Conservation (phyloP, 352 stramenopile genomes). For the Globisporangium alternatum region DNA sequence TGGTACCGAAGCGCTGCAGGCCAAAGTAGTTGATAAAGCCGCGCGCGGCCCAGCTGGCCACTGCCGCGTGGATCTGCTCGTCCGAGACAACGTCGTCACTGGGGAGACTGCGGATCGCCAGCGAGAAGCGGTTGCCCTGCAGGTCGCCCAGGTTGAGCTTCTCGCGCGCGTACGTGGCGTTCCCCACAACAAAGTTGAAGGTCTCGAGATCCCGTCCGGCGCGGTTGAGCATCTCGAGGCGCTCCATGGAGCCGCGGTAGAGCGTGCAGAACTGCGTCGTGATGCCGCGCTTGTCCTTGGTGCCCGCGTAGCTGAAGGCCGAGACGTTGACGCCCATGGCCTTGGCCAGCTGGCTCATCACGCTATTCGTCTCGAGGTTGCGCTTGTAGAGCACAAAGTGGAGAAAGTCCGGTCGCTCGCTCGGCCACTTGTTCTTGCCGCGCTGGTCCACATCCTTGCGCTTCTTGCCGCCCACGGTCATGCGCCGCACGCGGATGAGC, state of each 20-base stretch:
- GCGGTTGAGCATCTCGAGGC: constrained; percentile 77
- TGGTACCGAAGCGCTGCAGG: constrained; percentile 95
- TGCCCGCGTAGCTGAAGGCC: constrained; percentile 91
- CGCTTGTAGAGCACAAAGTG: constrained; percentile 97
- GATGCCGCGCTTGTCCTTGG: constrained; percentile 96
- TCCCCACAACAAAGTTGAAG: constrained; percentile 92
- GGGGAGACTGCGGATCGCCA: constrained; percentile 92
- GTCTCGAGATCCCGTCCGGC: constrained; percentile 58
- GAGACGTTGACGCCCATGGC: constrained; percentile 62
- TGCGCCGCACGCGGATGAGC: constrained; percentile 76
- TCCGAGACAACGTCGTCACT: constrained; percentile 49
- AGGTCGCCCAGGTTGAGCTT: constrained; percentile 93
- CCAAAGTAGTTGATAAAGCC: constrained; percentile 99
- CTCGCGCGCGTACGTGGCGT: constrained; percentile 88
- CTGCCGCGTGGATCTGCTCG: constrained; percentile 53
- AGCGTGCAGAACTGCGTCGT: constrained; percentile 95
- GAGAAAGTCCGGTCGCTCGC: constrained; percentile 86
- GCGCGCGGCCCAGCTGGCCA: constrained; percentile 63
- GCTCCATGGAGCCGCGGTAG: constrained; percentile 74
- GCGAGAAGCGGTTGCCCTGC: constrained; percentile 93
- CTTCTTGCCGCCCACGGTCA: constrained; percentile 84
- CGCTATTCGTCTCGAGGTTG: constrained; percentile 92
- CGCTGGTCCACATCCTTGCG: constrained; percentile 77
- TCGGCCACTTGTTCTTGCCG: constrained; percentile 46
- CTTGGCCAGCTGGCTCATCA: constrained; percentile 75